Base-by-base conservation (phyloP, 371 early-diverging fungal genomes). In the Umbelopsis sp. region DNA sequence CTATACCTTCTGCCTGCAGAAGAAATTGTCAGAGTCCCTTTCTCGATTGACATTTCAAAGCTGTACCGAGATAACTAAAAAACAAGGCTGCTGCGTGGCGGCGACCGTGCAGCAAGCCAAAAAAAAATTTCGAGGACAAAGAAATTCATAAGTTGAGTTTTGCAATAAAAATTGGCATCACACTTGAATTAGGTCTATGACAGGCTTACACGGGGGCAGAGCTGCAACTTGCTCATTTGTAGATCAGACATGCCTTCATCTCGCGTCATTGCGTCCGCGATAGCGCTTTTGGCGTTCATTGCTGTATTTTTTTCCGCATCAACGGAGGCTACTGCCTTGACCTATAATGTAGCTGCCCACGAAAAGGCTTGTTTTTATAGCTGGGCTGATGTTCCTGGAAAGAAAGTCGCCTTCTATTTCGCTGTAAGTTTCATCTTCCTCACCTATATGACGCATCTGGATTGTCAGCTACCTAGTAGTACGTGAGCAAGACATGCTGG, bases 401-500 rank as follows among this genome's bases (percentile, higher is more conserved):
- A 92, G 78, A 98, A 98, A 82, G 77, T 97, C 53, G 92, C 93
- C 25, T 95, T 98, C 75, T 98, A 97, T 84, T 97, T 96, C 89
- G 94, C 97, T 37, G 99, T 96, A 90, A 80, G 92, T 80, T 22
- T 44, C 68, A 65, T 50, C 57, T 57, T 7, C 9, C 11, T 1
- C 35, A 10, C 37, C n/a, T 57, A 14, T 20, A 41, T 12, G 41
- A 41, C 41, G 1, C 41, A 41, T 41, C 41, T 41, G 12, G 41
- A 41, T 41, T 12, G 41, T 12, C 0, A 7, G 7, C 41, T 41
- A 41, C 12, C 10, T 41, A 41, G 29, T 41, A 41, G 41, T 41
- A 7, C 41, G 12, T 7, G 12, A 41, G 10, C 41, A 41, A 41
- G 7, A 41, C 41, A 41, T 7, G 12, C 10, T 41, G 41, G 7